phyloP scores from a whole-genome alignment of 257 asterid genomes.

The Fraxinus anomala region DNA sequence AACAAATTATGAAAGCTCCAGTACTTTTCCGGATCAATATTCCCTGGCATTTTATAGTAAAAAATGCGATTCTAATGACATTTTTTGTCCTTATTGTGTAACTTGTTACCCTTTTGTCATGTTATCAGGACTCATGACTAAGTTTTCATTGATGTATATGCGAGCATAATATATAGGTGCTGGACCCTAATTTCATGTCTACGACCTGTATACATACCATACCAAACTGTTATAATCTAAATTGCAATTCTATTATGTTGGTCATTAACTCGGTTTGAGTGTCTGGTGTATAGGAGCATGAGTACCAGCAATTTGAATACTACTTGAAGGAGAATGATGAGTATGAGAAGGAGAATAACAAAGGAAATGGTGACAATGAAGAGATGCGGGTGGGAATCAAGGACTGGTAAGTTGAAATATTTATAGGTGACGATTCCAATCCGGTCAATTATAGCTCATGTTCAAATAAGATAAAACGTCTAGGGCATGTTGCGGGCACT shows the following conservation, averaged over 20 bases:
- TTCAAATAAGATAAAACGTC: background rate
- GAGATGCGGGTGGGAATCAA: conserved; percentile 47
- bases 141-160: background rate
- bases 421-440: background rate
- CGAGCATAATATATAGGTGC: background rate
- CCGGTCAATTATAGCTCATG: background rate
- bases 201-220: background rate
- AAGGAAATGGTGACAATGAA: conserved; percentile 19
- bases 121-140: background rate
- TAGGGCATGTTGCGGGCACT: too few species aligned
- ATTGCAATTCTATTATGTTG: background rate
- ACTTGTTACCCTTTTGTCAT: background rate
- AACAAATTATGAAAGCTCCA: too few species aligned
- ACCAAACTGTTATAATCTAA: too few species aligned
- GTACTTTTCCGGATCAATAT: too few species aligned
- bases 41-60: background rate
- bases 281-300: conserved; percentile 36
- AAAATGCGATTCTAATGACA: too few species aligned
- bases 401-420: conserved; percentile 51
- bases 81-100: background rate
- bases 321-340: conserved; percentile 34
- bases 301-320: conserved; percentile 38
- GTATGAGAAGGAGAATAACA: background rate
- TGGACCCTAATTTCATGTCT: background rate
- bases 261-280: background rate